Percentiles rank a stretch among this genome's conserved stretches.
Evolutionary conservation across 1,284 basidiomycete species (phyloP).

Genomic region (Austroboletus rostrupii): DNA sequence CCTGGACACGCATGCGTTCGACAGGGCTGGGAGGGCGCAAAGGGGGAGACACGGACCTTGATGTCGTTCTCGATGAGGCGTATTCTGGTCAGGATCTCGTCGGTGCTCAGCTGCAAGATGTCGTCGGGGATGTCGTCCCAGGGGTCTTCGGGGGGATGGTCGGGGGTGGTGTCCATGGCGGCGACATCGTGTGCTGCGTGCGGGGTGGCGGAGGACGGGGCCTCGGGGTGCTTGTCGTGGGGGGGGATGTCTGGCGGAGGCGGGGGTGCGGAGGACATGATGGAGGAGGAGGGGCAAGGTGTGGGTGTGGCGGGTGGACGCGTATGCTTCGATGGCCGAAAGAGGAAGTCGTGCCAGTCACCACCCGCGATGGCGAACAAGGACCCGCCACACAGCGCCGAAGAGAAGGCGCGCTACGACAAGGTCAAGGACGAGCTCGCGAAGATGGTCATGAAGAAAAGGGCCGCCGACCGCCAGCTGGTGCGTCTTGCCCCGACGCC

Average conservation of each 20-base stretch:
- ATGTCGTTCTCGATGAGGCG: conserved; percentile 93
- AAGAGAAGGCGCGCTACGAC: conserved; percentile 68
- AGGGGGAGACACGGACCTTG: conserved; percentile 52
- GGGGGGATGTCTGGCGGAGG: conserved; percentile 45
- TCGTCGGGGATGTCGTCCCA: conserved; percentile 85
- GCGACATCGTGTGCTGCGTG: conserved; percentile 34
- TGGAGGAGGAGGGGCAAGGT: conserved; percentile 22
- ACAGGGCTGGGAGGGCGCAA: neutral
- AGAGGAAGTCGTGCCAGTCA: conserved; percentile 17
- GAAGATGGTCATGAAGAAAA: conserved; percentile 66
- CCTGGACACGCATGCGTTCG: conserved; percentile 42
- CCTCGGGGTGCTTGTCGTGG: conserved; percentile 42
- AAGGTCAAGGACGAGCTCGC: conserved; percentile 66
- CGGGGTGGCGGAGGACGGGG: conserved; percentile 32
- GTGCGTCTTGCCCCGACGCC: conserved; percentile 39
- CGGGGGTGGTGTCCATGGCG: conserved; percentile 71
- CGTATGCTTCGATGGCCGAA: conserved; percentile 34
- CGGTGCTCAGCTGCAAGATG: conserved; percentile 66
- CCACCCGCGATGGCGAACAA: conserved; percentile 34
- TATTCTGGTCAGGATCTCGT: conserved; percentile 84
- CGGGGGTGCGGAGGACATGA: conserved; percentile 63
- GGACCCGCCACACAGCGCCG: conserved; percentile 40
- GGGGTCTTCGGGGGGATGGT: conserved; percentile 66
- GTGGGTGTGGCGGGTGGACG: conserved; percentile 23
- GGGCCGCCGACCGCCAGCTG: conserved; percentile 67